A percentile compares a stretch with the other conserved stretches of the same genome.
Evolutionary conservation across 1,139 yeast species (phyloP).

Genomic region (Lipomyces yarrowii): DNA sequence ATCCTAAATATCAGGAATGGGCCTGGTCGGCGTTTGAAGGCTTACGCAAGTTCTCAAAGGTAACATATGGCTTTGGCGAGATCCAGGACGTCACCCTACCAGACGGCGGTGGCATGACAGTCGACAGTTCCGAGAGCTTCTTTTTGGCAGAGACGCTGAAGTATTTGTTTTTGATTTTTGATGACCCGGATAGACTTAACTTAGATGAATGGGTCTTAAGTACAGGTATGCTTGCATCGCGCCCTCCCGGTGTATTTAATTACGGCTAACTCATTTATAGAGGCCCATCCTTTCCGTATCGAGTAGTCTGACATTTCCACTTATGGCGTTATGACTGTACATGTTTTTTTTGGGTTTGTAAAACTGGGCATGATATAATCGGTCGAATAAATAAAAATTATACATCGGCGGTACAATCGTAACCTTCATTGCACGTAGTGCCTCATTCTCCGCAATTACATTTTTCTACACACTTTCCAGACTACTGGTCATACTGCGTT

Average conservation of each 20-base stretch:
- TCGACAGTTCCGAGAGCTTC: constrained; percentile 83
- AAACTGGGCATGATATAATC: background rate
- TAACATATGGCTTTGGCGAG: constrained; percentile 49
- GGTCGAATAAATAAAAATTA: background rate
- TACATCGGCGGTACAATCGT: background rate
- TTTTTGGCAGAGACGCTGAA: constrained; percentile 94
- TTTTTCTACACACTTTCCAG: background rate
- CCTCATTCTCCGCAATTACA: background rate
- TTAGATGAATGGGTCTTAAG: constrained; percentile 75
- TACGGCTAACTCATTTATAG: background rate
- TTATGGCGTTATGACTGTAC: background rate
- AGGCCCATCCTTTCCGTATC: constrained; percentile 1
- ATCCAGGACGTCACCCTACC: constrained; percentile 59
- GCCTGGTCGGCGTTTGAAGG: constrained; percentile 83
- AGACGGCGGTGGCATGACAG: constrained; percentile 38
- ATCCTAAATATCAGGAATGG: constrained; percentile 74
- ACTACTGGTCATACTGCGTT: background rate
- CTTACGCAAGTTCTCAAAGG: constrained; percentile 60
- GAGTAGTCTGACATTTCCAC: background rate
- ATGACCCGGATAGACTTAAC: constrained; percentile 63
- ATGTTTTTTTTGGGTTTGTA: background rate
- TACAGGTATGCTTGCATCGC: constrained; percentile 46
- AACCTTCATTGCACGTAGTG: background rate
- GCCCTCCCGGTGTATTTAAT: background rate
- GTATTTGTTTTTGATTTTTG: constrained; percentile 78